Conservation (phyloP, 2,329 filamentous ascomycete species). For the Cladosporium cucumerinum region DNA sequence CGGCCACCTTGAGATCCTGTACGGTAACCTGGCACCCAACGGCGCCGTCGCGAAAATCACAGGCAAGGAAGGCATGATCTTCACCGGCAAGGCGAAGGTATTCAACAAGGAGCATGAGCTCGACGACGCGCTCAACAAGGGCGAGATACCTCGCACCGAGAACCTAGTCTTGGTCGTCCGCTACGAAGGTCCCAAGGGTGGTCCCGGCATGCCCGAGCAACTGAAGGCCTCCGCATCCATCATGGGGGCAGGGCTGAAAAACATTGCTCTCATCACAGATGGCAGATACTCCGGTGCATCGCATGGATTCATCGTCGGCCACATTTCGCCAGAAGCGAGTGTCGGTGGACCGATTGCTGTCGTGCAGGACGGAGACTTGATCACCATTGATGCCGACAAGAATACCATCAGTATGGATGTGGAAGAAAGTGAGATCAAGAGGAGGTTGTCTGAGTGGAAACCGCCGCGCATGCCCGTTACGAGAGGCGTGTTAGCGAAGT, state of each 20-base stretch:
- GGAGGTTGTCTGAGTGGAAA: slow-evolving; percentile 64
- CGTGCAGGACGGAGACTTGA: slow-evolving; percentile 72
- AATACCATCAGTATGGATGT: slow-evolving; percentile 72
- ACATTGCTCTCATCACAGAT: slow-evolving; percentile 88
- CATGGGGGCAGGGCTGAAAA: slow-evolving; percentile 84
- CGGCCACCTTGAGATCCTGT: slow-evolving; percentile 84
- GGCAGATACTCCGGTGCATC: slow-evolving; percentile 83
- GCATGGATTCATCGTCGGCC: slow-evolving; percentile 91
- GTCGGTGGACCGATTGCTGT: slow-evolving; percentile 84
- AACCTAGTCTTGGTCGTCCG: slow-evolving; percentile 87
- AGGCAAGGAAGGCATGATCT: slow-evolving; percentile 83
- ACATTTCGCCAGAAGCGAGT: slow-evolving; percentile 86
- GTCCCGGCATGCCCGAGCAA: slow-evolving; percentile 95
- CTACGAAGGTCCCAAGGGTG: slow-evolving; percentile 90
- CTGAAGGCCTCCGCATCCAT: slow-evolving; percentile 83
- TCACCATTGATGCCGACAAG: slow-evolving; percentile 80
- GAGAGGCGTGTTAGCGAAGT: slow-evolving; percentile 84
- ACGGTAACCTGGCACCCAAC: slow-evolving; percentile 81
- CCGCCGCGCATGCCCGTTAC: slow-evolving; percentile 69
- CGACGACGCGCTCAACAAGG: slow-evolving; percentile 67
- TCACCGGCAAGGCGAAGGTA: slow-evolving; percentile 75
- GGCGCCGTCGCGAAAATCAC: slow-evolving; percentile 96
- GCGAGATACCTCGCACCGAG: slow-evolving; percentile 68
- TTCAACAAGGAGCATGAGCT: slow-evolving; percentile 84
- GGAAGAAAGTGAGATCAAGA: slow-evolving; percentile 65